Percentiles rank a stretch among this genome's conserved stretches.
Evolutionary conservation across 257 asterid species (phyloP).

Genomic region (Lithospermum erythrorhizon): DNA sequence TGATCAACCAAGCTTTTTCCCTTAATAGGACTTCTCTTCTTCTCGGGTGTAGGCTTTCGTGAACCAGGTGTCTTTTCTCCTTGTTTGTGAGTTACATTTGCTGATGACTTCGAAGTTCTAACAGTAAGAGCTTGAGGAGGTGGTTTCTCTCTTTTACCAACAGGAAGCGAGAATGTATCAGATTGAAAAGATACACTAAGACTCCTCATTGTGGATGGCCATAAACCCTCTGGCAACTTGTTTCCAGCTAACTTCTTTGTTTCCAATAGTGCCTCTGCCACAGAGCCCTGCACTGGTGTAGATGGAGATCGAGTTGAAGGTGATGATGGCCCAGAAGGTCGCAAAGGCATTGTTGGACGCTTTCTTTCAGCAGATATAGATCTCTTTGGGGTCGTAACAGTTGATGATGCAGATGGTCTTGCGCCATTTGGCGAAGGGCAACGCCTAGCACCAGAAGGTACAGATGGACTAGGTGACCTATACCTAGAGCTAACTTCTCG

Average conservation of each 20-base stretch:
- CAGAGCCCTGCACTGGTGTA: conserved; percentile 57
- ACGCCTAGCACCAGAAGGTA: conserved; percentile 40
- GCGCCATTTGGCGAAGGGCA: conserved; percentile 46
- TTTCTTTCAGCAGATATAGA: conserved; percentile 38
- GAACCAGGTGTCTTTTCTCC: conserved; percentile 33
- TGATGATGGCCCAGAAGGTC: conserved; percentile 13
- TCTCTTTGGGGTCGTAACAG: conserved; percentile 37
- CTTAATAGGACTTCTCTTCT: conserved; percentile 56
- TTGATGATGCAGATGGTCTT: conserved; percentile 26
- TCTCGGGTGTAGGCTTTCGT: conserved; percentile 63
- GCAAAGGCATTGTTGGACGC: conserved; percentile 36
- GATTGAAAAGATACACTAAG: conserved; percentile 12
- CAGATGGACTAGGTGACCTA: conserved; percentile 52
- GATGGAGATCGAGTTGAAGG: conserved; percentile 42
- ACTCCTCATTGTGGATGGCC: conserved; percentile 49
- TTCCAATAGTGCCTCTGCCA: conserved; percentile 27
- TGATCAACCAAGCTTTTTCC: conserved; percentile 51
- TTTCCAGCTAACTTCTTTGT: conserved; percentile 38
- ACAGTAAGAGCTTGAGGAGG: not conserved
- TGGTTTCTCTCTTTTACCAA: conserved; percentile 42
- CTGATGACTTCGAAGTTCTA: not conserved
- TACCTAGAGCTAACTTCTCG: conserved; percentile 77
- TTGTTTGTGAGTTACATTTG: conserved; percentile 27
- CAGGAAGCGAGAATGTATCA: conserved; percentile 34
- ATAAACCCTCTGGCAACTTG: conserved; percentile 55